Conservation (phyloP, 2,329 filamentous ascomycete species). For the Pseudogymnoascus sp. region DNA sequence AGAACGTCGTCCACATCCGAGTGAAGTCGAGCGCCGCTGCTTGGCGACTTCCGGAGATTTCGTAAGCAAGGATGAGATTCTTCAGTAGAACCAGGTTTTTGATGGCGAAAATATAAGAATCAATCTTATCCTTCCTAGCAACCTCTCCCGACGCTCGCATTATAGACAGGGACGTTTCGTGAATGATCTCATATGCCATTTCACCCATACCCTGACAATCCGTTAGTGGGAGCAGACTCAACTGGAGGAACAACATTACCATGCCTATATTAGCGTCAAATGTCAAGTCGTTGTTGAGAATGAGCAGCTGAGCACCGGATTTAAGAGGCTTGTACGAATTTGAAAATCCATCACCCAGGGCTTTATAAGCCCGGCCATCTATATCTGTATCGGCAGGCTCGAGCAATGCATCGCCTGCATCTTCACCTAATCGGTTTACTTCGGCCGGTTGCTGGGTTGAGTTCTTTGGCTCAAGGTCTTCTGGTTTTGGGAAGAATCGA, state of each 20-base stretch:
- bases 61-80: conserved; percentile 90
- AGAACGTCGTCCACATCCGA: conserved; percentile 55
- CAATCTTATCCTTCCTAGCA: conserved; percentile 61
- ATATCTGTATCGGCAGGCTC: conserved; percentile 9
- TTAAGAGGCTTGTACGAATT: conserved; percentile 12
- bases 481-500: conserved; percentile 5
- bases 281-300: conserved; percentile 10
- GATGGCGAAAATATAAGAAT: conserved; percentile 85
- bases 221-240: conserved; percentile 10
- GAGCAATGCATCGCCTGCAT: background rate
- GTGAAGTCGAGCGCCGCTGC: conserved; percentile 50
- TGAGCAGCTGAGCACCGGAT: conserved; percentile 11
- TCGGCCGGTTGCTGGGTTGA: background rate
- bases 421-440: background rate
- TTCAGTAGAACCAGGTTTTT: conserved; percentile 92
- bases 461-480: conserved; percentile 8
- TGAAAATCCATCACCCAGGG: conserved; percentile 7
- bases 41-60: conserved; percentile 65
- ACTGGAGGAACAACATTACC: conserved; percentile 16
- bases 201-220: conserved; percentile 32
- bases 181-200: conserved; percentile 72
- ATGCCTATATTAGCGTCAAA: conserved; percentile 6
- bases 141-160: conserved; percentile 67
- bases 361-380: conserved; percentile 3
- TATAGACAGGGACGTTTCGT: conserved; percentile 79